phyloP scores from a whole-genome alignment of 129 eudicot species.

The Escallonia rubra region DNA sequence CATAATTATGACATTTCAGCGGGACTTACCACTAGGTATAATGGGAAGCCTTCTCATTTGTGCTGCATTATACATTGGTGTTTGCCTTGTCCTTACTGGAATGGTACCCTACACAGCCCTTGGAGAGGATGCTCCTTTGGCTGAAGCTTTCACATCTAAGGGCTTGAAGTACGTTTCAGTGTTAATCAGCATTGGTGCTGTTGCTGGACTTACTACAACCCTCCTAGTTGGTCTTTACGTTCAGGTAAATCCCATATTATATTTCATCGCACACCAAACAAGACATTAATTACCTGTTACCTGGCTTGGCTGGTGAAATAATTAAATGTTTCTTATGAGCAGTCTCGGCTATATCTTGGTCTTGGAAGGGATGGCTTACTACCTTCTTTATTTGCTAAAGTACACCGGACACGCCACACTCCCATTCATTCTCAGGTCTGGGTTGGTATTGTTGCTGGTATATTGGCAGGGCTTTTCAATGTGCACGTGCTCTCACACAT shows the following conservation, averaged over 20 bases:
- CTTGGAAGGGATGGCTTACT: conserved; percentile 95
- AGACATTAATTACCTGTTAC: no score
- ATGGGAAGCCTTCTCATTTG: conserved; percentile 87
- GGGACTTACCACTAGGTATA: conserved; percentile 94
- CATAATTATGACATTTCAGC: conserved; percentile 33
- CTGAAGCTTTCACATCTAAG: conserved; percentile 77
- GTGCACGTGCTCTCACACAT: conserved; percentile 94
- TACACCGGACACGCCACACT: conserved; percentile 80
- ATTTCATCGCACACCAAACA: no score
- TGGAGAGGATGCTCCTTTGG: conserved; percentile 95
- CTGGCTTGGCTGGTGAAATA: conserved; percentile 4
- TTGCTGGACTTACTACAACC: conserved; percentile 96
- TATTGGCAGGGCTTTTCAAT: conserved; percentile 75
- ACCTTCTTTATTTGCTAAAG: conserved; percentile 75
- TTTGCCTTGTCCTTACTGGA: conserved; percentile 91
- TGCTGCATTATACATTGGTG: conserved; percentile 68
- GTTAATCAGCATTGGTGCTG: conserved; percentile 85
- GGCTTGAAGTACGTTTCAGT: conserved; percentile 73
- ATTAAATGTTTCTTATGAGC: conserved; percentile 22
- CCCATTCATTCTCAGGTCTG: conserved; percentile 93
- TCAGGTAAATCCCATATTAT: conserved; percentile 45
- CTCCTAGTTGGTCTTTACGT: conserved; percentile 94
- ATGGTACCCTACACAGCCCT: conserved; percentile 83
- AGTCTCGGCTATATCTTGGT: conserved; percentile 96
- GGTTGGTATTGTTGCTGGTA: conserved; percentile 83